Evolutionary conservation across 2,329 filamentous ascomycete species (phyloP), one percentile per base, ranked within the genome.

Genomic region (Westerdykella sp.): DNA sequence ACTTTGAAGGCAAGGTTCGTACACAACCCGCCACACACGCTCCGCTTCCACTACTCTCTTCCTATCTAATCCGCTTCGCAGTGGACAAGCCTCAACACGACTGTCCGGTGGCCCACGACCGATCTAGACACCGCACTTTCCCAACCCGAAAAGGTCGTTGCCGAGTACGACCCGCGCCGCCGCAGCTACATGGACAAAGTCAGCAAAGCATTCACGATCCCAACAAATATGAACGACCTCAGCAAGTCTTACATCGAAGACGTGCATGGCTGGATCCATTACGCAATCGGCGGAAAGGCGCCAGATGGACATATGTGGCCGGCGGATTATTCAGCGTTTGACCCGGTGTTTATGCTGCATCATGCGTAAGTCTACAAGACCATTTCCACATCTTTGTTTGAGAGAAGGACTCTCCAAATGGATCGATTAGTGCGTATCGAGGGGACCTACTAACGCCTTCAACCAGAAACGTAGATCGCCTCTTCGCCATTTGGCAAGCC

Each of bases 401-500:
- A 37, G n/a, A 13, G 4, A 35, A 14, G 32, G 32, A 3, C 10
- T 13, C n/a, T n/a, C n/a, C n/a, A n/a, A n/a, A n/a, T n/a, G n/a
- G n/a, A n/a, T n/a, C 14, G 30, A 32, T 6, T 32, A 6, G 12
- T 13, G 5, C 30, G 30, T 3, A 32, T 12, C 18, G 30, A 14
- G 6, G 7, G 30, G 4, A 32, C 5, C 4, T 12, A 14, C 31
- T 13, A 5, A 40, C 39, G n/a, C 4, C 18, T 0, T 7, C 2
- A 30, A n/a, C 49, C 34, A 59, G 62, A 49, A 66, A 67, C 34
- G 56, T 66, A 30, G 65, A 68, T 41, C 60, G 65, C 12, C 42
- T 63, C 4, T 87, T 89, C 64, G 79, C 85, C 31, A 74, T 94
- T 51, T 93, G 85, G 82, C 85, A 90, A 67, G 72, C 76, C 1